Percentiles rank a stretch among this genome's conserved stretches.
These are phyloP conservation scores for Penicillium digitatum DNA, from an alignment of 2,329 filamentous ascomycete genomes.

Conservation along the genomic window DNA sequence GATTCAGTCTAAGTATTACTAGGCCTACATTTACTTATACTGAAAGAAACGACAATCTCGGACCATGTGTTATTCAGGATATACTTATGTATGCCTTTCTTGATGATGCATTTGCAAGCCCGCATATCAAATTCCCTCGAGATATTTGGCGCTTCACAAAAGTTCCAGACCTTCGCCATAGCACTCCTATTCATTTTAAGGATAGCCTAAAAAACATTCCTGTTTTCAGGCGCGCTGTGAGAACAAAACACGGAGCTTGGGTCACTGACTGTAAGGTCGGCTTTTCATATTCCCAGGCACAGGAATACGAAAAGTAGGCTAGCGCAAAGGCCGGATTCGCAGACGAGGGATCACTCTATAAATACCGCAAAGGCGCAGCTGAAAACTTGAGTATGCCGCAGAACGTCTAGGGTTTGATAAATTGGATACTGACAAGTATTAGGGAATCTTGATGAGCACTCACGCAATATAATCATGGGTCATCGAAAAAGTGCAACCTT, in stretches of 20 bases:
- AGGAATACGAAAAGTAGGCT: conserved; percentile 8
- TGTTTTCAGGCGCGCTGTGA: conserved; percentile 13
- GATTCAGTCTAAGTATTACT: neutral
- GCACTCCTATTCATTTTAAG: conserved; percentile 24
- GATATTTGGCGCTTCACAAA: conserved; percentile 22
- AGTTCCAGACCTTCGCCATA: conserved; percentile 20
- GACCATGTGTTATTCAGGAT: conserved; percentile 11
- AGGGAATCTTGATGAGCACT: neutral
- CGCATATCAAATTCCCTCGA: conserved; percentile 16
- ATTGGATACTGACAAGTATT: neutral
- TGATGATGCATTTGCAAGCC: conserved; percentile 20
- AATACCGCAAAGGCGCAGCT: conserved; percentile 21
- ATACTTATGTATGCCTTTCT: conserved; percentile 14
- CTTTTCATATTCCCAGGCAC: conserved; percentile 9
- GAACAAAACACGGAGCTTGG: conserved; percentile 2
- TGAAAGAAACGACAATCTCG: conserved; percentile 10
- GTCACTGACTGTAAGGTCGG: conserved; percentile 13
- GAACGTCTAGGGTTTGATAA: neutral
- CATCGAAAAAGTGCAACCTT: neutral
- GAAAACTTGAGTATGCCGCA: neutral
- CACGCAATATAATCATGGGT: neutral
- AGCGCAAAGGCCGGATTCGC: conserved; percentile 13
- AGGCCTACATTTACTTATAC: conserved; percentile 7
- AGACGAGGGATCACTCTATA: conserved; percentile 14
- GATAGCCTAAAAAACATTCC: conserved; percentile 15